Conservation (phyloP, 2,329 filamentous ascomycete genomes). For the Lasiodiplodia hormozganensis region DNA sequence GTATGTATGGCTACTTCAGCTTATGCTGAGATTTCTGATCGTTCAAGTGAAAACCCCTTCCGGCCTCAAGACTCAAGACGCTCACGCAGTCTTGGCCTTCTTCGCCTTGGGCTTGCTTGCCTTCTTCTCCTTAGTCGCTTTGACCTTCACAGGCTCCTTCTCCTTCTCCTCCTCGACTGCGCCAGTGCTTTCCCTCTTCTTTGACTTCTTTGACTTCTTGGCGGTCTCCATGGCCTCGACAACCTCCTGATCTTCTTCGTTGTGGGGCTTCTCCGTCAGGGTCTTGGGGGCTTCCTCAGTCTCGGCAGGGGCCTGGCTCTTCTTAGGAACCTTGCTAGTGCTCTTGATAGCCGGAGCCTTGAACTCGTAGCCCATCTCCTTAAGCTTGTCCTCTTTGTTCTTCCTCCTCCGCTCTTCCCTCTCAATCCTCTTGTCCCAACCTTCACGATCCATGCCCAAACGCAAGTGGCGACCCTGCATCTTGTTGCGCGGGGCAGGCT, state of each 20-base stretch:
- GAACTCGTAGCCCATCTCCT: constrained; percentile 84
- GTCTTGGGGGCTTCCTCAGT: constrained; percentile 41
- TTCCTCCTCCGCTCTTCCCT: constrained; percentile 75
- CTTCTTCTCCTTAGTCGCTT: constrained; percentile 21
- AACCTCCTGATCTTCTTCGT: constrained; percentile 26
- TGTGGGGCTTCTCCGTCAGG: constrained; percentile 33
- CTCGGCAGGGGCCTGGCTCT: constrained; percentile 31
- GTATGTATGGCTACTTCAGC: background rate
- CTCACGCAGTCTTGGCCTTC: constrained; percentile 25
- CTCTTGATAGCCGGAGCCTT: constrained; percentile 74
- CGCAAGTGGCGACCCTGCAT: constrained; percentile 79
- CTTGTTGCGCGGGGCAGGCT: constrained; percentile 85
- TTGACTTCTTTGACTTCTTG: constrained; percentile 26
- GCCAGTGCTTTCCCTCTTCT: constrained; percentile 26
- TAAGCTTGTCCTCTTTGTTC: constrained; percentile 75
- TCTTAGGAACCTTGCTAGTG: constrained; percentile 59
- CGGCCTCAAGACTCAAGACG: no score
- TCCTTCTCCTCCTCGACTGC: constrained; percentile 10
- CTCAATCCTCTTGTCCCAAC: constrained; percentile 78
- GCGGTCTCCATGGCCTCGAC: constrained; percentile 33
- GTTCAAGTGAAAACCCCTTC: background rate
- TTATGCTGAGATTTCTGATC: background rate
- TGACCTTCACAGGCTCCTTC: constrained; percentile 19
- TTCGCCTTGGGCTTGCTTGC: constrained; percentile 26
- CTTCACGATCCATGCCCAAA: constrained; percentile 73